Evolutionary conservation across 2,329 filamentous ascomycete genomes (phyloP), one percentile per base, ranked within the genome.

Genomic region (Penicillium verrucosum): DNA sequence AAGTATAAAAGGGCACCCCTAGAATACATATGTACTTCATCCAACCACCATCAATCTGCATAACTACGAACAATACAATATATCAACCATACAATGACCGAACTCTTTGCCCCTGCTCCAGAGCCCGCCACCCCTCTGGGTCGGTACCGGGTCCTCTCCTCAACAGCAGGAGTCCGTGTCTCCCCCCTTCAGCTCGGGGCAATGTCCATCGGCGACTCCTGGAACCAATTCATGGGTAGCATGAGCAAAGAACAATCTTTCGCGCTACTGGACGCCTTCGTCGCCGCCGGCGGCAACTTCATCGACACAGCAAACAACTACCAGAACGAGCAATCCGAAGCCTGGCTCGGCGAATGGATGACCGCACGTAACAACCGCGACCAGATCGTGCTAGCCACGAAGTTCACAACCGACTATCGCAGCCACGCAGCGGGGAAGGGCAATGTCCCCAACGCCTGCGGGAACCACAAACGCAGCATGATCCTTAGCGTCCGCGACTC

Each of bases 301-400:
- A 86, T 90, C 66, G 88, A 90, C 69, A 89, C 86, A 0, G 67
- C 86, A 57, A 88, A 85, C 74, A 86, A 86, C 70, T 90, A 90
- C 73, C 86, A 88, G 63, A 74, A 78, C 57, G 80, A 89, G 69
- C 72, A 86, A 64, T 83, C 83, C 1, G 87, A 90, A 71, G 71
- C 66, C 51, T 87, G 86, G 83, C 76, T 90, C 55, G 88, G 88
- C 36, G 85, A 88, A 63, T 90, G 87, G 86, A 87, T 89, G 84
- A 78, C 80, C 64, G 80, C 80, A 59, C 81, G 85, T 10, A 78
- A 80, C n/a, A 83, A 83, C 57, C 81, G 88, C 25, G 86, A 89
- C 62, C 78, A 88, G 67, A 82, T 90, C 71, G 85, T 90, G n/a
- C 77, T 90, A 51, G 86, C 87, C 0, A 89, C 87, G 51, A 90